Base-by-base conservation (phyloP, 139 green algal species). In the Nannochloris sp. region DNA sequence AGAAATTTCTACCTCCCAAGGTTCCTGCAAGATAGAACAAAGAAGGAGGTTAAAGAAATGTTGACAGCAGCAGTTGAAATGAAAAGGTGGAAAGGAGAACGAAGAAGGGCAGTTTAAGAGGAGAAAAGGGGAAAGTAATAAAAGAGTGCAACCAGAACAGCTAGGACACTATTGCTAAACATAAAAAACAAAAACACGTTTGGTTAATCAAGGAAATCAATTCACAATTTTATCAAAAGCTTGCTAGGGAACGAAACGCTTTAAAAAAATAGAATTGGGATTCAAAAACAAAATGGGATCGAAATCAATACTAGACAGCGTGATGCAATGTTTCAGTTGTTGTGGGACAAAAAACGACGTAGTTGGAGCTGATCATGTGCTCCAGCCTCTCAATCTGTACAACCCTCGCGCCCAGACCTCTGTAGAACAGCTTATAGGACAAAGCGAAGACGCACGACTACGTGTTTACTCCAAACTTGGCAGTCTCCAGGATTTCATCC, bases 321-420 rank as follows among this genome's bases (percentile, higher is more conserved):
- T n/a, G n/a, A n/a, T n/a, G n/a, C n/a, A n/a, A n/a, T n/a, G n/a
- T n/a, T n/a, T n/a, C n/a, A n/a, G n/a, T n/a, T n/a, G n/a, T n/a
- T n/a, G n/a, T n/a, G n/a, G n/a, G n/a, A n/a, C n/a, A n/a, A n/a
- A n/a, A n/a, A n/a, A n/a, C 33, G 47, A 57, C 33, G 33, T 6
- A 48, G 14, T 23, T 23, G 15, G 15, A 8, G 24, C 15, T 29
- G 55, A 37, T 5, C 34, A 67, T 57, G 65, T 54, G 35, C 47
- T 81, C n/a, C 70, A 84, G 57, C 76, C 76, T 19, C 68, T 84
- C 0, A 84, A 81, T 54, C 67, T 85, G 15, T 64, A 81, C 23
- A 62, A 78, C 54, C 67, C 75, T 4, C 14, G 64, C 33, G 37
- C 34, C 5, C 31, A 27, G 25, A 36, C 38, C 14, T 63, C 8